phyloP scores from a whole-genome alignment of 441 rosid species.

The Populus hybrid region DNA sequence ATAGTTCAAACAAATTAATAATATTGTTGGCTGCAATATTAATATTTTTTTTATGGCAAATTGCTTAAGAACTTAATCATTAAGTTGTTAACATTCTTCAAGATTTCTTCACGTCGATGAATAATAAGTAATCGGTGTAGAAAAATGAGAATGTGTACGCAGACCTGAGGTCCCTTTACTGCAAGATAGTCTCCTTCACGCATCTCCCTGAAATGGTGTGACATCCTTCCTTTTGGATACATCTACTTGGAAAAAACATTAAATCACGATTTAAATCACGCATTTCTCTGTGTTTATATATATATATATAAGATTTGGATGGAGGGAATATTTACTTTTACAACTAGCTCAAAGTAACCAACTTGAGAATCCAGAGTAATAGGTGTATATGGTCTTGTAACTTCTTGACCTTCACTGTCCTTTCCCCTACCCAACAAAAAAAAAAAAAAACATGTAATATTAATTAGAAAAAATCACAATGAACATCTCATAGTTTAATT shows the following conservation, averaged over 20 bases:
- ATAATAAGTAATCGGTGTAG: background rate
- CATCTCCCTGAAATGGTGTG: conserved; percentile 85
- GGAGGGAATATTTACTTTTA: conserved; percentile 47
- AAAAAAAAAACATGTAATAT: too few relatives aligned
- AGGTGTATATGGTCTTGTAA: conserved; percentile 81
- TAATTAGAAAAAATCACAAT: too few relatives aligned
- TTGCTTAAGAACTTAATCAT: background rate
- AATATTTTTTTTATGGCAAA: too few relatives aligned
- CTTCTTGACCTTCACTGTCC: conserved; percentile 69
- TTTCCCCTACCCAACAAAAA: conserved; percentile 46
- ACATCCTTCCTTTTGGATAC: conserved; percentile 95
- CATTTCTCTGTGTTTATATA: background rate
- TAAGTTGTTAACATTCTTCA: too few relatives aligned
- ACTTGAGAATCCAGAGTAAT: conserved; percentile 75
- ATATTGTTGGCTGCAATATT: background rate
- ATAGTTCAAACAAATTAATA: background rate
- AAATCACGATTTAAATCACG: background rate
- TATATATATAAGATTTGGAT: too few relatives aligned
- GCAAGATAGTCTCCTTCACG: conserved; percentile 66
- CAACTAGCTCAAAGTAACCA: conserved; percentile 73
- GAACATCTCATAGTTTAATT: too few relatives aligned
- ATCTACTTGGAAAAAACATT: conserved; percentile 35
- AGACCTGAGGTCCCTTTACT: conserved; percentile 86
- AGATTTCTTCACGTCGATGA: too few relatives aligned
- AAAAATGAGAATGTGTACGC: background rate